phyloP scores from a whole-genome alignment of 495 filamentous ascomycete genomes.

The Lasiosphaeria ovina region DNA sequence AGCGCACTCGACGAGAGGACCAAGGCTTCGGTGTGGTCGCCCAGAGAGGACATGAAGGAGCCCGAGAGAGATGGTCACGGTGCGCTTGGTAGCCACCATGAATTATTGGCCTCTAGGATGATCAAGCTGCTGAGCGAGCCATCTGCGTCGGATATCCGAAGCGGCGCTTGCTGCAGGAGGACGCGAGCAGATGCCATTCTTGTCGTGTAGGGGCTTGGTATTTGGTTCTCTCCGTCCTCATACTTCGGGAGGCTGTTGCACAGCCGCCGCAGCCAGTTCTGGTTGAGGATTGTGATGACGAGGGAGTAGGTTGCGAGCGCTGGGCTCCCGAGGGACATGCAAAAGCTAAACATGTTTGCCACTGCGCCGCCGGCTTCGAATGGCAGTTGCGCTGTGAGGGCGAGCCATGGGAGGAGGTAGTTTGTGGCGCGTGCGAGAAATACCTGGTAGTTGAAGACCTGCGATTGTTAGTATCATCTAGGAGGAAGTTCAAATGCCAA shows the following conservation, averaged over 20 bases:
- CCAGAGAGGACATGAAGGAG: not conserved
- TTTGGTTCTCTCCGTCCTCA: too few relatives aligned
- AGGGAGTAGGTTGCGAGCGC: conserved; percentile 6
- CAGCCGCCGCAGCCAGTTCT: conserved; percentile 5
- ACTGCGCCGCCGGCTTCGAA: conserved; percentile 5
- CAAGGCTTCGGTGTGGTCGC: not conserved
- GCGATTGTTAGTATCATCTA: too few relatives aligned
- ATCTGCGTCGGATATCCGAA: not conserved
- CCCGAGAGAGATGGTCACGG: too few relatives aligned
- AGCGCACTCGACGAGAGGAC: conserved; percentile 9
- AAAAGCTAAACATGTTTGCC: conserved; percentile 7
- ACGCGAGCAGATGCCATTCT: too few relatives aligned
- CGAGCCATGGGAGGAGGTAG: conserved; percentile 13
- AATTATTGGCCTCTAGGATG: not conserved
- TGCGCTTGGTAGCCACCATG: conserved; percentile 2
- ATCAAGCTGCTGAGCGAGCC: not conserved
- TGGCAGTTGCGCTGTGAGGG: conserved; percentile 13
- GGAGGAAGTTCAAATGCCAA: too few relatives aligned
- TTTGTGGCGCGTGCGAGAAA: conserved; percentile 11
- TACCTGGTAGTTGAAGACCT: conserved; percentile 12
- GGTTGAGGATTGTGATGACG: conserved; percentile 12
- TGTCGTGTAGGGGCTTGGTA: too few relatives aligned
- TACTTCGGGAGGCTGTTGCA: too few relatives aligned
- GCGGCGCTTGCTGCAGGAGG: conserved; percentile 11
- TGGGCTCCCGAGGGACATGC: conserved; percentile 8